These are phyloP conservation scores for Claviceps sp. DNA, from an alignment of 2,329 filamentous ascomycete genomes.

Conservation along the genomic window DNA sequence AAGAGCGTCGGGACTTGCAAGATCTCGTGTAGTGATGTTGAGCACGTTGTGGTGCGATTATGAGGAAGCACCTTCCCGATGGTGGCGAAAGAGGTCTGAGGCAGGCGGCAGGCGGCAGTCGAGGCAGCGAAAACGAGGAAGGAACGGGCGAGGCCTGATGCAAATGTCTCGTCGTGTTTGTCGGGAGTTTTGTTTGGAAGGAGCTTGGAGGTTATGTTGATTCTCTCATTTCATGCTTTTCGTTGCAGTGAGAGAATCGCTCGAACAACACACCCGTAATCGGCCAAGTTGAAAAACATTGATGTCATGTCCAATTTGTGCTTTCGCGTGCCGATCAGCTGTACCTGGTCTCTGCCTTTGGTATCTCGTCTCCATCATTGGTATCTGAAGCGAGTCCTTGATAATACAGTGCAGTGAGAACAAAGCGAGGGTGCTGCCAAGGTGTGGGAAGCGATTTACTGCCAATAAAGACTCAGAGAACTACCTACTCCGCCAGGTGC, in stretches of 20 bases:
- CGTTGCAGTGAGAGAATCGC: background rate
- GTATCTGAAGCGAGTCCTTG: background rate
- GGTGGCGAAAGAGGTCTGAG: background rate
- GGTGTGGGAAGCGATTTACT: conserved; percentile 1
- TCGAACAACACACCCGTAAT: background rate
- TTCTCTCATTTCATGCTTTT: background rate
- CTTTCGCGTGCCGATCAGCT: background rate
- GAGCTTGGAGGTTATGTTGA: background rate
- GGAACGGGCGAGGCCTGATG: background rate
- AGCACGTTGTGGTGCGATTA: background rate
- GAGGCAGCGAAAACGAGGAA: background rate
- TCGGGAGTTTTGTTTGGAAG: background rate
- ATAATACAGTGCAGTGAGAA: background rate
- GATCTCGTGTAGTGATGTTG: background rate
- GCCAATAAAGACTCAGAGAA: conserved; percentile 4
- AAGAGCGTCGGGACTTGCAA: background rate
- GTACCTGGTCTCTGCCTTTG: background rate
- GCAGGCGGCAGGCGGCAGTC: background rate
- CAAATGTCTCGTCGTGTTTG: background rate
- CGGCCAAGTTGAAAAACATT: background rate
- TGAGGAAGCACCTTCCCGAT: background rate
- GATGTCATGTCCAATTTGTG: background rate
- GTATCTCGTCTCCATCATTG: background rate
- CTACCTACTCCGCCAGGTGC: background rate
- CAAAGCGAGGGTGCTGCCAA: background rate